Conservation (phyloP, 2,329 filamentous ascomycete species). For the Amylocarpus encephaloides region DNA sequence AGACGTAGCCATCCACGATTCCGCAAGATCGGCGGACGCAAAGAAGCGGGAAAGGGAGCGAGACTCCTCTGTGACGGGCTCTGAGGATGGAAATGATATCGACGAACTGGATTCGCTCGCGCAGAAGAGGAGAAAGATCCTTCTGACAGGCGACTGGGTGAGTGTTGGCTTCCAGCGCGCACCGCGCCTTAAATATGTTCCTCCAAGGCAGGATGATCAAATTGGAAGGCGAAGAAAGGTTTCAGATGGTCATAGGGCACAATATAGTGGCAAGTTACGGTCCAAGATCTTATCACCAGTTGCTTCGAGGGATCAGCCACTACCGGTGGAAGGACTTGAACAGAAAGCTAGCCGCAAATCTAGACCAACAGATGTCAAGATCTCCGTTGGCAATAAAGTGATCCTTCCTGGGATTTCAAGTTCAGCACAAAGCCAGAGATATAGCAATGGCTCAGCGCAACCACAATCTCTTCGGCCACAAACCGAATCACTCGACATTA, state of each 20-base stretch:
- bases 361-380: conserved; percentile 22
- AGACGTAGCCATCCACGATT: neutral
- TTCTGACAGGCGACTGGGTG: conserved; percentile 29
- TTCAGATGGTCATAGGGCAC: conserved; percentile 19
- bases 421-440: conserved; percentile 12
- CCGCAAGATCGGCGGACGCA: conserved; percentile 17
- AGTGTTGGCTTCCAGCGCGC: conserved; percentile 25
- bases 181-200: conserved; percentile 18
- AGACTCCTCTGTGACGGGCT: conserved; percentile 1
- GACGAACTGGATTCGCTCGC: conserved; percentile 14
- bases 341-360: neutral
- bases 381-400: conserved; percentile 25
- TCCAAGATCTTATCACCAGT: conserved; percentile 19
- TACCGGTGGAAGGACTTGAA: neutral
- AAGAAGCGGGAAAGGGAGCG: conserved; percentile 12
- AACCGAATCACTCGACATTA: conserved; percentile 24
- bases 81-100: conserved; percentile 1
- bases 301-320: neutral
- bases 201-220: conserved; percentile 17
- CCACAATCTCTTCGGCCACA: neutral
- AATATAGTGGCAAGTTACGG: conserved; percentile 15
- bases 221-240: conserved; percentile 27
- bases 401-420: conserved; percentile 24
- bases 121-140: conserved; percentile 25
- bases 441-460: conserved; percentile 2